Conservation (phyloP, 2,329 filamentous ascomycete species). For the Pseudogymnoascus sp. region DNA sequence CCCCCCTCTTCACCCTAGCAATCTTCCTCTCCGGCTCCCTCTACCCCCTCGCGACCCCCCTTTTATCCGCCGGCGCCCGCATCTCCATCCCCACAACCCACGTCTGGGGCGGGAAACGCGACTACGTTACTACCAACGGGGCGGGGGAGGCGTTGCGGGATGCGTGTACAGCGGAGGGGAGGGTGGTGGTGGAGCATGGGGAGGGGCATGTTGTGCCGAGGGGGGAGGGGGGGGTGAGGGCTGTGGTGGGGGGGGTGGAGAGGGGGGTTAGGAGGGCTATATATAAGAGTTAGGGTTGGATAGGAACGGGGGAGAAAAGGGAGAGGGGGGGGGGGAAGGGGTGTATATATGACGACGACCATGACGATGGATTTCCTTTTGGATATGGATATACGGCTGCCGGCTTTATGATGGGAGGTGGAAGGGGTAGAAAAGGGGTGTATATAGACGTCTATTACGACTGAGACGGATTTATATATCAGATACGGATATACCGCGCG, state of each 20-base stretch:
- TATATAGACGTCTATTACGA: background rate
- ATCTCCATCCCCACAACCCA: background rate
- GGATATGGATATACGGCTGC: background rate
- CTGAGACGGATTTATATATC: background rate
- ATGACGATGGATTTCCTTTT: background rate
- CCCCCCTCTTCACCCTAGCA: slow-evolving; percentile 42
- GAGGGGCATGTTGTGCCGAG: slow-evolving; percentile 55
- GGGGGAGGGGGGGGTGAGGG: slow-evolving; percentile 31
- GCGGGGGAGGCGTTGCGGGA: slow-evolving; percentile 53
- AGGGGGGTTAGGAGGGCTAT: background rate
- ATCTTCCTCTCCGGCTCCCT: slow-evolving; percentile 31
- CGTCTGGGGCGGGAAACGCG: background rate
- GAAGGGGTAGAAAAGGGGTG: background rate
- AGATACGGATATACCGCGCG: background rate
- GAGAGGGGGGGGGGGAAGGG: background rate
- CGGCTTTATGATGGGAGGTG: background rate
- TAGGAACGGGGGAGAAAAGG: too few species aligned
- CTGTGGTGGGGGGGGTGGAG: slow-evolving; percentile 14
- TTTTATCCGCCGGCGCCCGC: accelerated
- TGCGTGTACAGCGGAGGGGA: slow-evolving; percentile 50
- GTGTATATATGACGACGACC: background rate
- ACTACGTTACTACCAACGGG: slow-evolving; percentile 12
- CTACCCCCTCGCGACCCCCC: background rate
- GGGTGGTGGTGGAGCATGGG: slow-evolving; percentile 54
- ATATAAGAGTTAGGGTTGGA: background rate